phyloP scores from a whole-genome alignment of 2,329 filamentous ascomycete genomes.

The Neonectria magnoliae region DNA sequence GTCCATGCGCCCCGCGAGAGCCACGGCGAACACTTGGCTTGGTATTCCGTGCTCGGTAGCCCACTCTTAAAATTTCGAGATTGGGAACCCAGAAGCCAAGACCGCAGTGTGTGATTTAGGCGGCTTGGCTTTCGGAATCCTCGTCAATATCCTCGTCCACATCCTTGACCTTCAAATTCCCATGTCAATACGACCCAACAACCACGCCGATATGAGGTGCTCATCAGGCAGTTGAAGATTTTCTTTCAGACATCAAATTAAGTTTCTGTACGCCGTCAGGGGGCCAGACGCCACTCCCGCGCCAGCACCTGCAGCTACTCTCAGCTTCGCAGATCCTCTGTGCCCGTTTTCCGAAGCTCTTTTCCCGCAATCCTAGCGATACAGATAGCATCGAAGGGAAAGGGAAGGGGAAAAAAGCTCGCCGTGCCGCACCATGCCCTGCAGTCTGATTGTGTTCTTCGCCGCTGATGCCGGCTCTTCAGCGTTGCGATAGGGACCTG shows the following conservation, averaged over 20 bases:
- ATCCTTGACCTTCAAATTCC: neutral
- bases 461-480: neutral
- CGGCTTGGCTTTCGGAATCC: neutral
- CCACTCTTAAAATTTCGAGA: neutral
- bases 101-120: neutral
- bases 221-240: neutral
- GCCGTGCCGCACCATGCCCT: neutral
- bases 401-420: neutral
- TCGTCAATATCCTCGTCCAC: neutral
- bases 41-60: neutral
- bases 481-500: neutral
- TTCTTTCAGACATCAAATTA: constrained; percentile 9
- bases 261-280: neutral
- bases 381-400: neutral
- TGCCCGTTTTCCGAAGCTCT: neutral
- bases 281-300: constrained; percentile 11
- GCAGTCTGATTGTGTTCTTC: neutral
- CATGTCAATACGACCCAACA: neutral
- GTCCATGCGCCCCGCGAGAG: neutral
- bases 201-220: neutral
- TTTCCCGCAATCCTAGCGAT: neutral
- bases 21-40: neutral
- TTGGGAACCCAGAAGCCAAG: neutral
- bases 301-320: constrained; percentile 4
- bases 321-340: constrained; percentile 3